Base-by-base conservation (phyloP, 2,329 filamentous ascomycete species). In the Aspergillus terreus region DNA sequence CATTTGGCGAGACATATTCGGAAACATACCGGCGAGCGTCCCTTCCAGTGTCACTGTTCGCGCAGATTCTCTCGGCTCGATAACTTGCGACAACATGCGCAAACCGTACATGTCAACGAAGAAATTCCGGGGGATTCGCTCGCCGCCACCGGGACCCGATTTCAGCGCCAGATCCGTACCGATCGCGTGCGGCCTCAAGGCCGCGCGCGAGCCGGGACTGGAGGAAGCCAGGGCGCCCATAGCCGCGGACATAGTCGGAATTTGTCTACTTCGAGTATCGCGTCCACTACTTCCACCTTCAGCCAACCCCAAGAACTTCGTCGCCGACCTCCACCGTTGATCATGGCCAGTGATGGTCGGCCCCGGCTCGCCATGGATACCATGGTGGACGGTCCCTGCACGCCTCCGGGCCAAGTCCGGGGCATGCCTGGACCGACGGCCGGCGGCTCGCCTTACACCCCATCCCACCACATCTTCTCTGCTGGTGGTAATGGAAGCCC, bases 21-120 rank as follows among this genome's bases (percentile, higher is more conserved):
- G 86, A 97, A 97, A 82, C 94, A 99, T 66, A 99, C 94, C 0
- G 94, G 94, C 48, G 94, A 99, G 76, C 85, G 94, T 25, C 94
- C 94, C 0, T 99, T 97, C 64, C 88, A 95, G 71, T 99, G 94
- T 61, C 94, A 97, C 71, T 99, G 94, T 71, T 90, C 87, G 2
- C 84, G 94, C 46, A 84, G 91, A 50, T 99, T 99, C 69, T 97
- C 94, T 9, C 84, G 92, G 45, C 81, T 97, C 43, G 92, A 99
- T 71, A 99, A 99, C 66, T 77, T 99, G 47, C 85, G 94, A 53
- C 94, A 99, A 68, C 94, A 99, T 78, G 94, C 94, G 42, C 92
- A 96, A 71, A 97, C 94, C 0, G 94, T 99, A 1, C 94, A 99
- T 69, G 88, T 95, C 52, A 96, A 97, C 69, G 94, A 97, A 69